Base-by-base conservation (phyloP, 2,329 filamentous ascomycete species). In the Scedosporium boydii region DNA sequence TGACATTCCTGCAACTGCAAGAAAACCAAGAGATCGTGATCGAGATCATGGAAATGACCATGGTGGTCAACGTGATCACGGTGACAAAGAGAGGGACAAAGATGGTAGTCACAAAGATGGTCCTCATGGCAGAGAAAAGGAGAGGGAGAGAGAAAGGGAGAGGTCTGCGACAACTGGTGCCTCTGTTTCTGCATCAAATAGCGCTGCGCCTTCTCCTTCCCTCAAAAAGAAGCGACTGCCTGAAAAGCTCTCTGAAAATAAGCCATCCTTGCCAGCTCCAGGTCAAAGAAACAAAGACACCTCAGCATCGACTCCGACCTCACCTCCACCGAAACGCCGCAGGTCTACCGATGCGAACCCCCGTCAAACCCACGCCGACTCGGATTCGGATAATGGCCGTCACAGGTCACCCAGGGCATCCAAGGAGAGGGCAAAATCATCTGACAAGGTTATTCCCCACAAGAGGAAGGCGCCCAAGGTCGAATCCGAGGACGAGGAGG, bases 401-500 rank as follows among this genome's bases (percentile, higher is more conserved):
- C 74, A 75, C 48, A 75, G 74, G 59, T 74, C 78, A 3, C 72
- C 78, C 61, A 84, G 79, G 69, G 69, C 75, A 56, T 65, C 77
- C 56, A 79, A 79, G 67, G 78, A 85, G 66, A 81, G 77, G 65
- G 65, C 75, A 57, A 82, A 78, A 65, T 71, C 77, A 1, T 72
- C 75, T 41, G 82, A 85, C 62, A 79, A 77, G 63, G 67, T 79
- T 16, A 34, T 58, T 16, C 71, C 79, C 18, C 73, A 78, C 64
- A 86, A 85, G 71, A 78, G 83, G 60, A 86, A 84, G 69, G 76
- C 78, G 9, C 71, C 76, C 56, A 82, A 79, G 69, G 71, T 74
- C 42, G 82, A 85, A 63, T 86, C 83, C 18, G 83, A 86, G 58
- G 82, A 85, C 66, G 83, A 86, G 63, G 76, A 72, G 6, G 82